Base-by-base conservation (phyloP, 495 filamentous ascomycete species). In the Penicillium bovifimosum region DNA sequence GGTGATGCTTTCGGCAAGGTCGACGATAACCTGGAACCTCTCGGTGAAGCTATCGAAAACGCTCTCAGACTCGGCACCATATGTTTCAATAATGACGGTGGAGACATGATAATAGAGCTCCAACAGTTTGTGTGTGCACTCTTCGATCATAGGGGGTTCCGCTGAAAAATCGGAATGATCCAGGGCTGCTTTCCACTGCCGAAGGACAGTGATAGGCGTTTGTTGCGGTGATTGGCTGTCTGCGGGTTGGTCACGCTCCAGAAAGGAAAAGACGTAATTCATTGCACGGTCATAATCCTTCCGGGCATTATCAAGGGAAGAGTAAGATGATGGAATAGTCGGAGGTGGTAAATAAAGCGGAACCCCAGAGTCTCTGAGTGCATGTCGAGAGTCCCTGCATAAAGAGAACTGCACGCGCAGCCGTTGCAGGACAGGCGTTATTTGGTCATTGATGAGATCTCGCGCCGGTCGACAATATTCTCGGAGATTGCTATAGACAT, bases 341-440 rank as follows among this genome's bases (percentile, higher is more conserved):
- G 50, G 50, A n/a, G 14, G 10, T 5, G 50, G 50, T n/a, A 53
- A 26, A 20, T 33, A 53, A 9, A 40, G 34, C 9, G 34, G 14
- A 9, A 53, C 24, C 1, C 50, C 50, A 10, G 24, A 3, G 32
- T 46, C 13, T 5, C n/a, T 20, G 0, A 53, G 17, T 1, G 26
- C 16, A 9, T 53, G 50, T 1, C 50, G 41, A 10, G 50, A 45
- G 26, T 53, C 50, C 50, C 46, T 53, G 24, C 50, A 53, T 16
- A 53, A 14, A 9, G 50, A 53, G 8, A 53, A 53, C 17, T 53
- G 50, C 2, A 53, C 50, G 0, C 50, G 50, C 13, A 53, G n/a
- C 0, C 50, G 50, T 28, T 53, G 50, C 9, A 53, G 10, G 2
- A 36, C 34, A 5, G 50, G 41, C 7, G 33, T 53, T 13, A 53